Conservation (phyloP, 2,329 filamentous ascomycete genomes). For the Penicillium sp. region DNA sequence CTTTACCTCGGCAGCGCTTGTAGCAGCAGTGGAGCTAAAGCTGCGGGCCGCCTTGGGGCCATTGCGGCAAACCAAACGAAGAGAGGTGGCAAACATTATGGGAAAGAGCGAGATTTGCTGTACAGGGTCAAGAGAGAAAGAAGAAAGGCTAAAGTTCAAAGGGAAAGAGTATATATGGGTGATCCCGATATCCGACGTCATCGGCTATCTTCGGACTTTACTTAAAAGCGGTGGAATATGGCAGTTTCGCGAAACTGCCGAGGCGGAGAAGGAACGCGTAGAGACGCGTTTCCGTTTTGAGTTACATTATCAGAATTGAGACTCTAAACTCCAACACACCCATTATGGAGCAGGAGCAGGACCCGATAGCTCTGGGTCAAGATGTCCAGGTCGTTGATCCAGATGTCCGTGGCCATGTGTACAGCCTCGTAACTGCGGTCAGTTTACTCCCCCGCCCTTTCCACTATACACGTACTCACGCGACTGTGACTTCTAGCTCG, state of each 20-base stretch:
- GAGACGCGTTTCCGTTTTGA: conserved; percentile 24
- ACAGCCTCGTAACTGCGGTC: conserved; percentile 90
- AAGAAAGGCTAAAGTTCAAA: neutral
- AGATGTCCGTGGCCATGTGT: conserved; percentile 89
- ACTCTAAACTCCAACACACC: neutral
- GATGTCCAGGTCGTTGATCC: conserved; percentile 70
- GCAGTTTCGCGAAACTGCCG: conserved; percentile 23
- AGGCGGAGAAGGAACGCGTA: conserved; percentile 19
- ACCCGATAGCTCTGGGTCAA: conserved; percentile 41
- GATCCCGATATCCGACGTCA: conserved; percentile 22
- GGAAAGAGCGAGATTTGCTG: neutral
- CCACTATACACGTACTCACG: conserved; percentile 17
- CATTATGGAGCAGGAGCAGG: conserved; percentile 46
- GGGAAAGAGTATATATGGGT: conserved; percentile 16
- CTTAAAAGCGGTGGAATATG: neutral
- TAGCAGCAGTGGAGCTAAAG: conserved; percentile 69
- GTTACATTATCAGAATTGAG: conserved; percentile 8
- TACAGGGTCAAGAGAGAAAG: neutral
- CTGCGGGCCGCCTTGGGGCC: conserved; percentile 46
- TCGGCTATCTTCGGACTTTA: conserved; percentile 26
- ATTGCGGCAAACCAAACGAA: conserved; percentile 33
- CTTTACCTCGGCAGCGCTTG: conserved; percentile 72
- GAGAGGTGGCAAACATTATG: conserved; percentile 38
- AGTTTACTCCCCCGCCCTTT: conserved; percentile 38
- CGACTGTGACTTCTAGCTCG: conserved; percentile 60